These are phyloP conservation scores for Verticillium dahliae DNA, from an alignment of 2,329 filamentous ascomycete species.

Conservation along the genomic window DNA sequence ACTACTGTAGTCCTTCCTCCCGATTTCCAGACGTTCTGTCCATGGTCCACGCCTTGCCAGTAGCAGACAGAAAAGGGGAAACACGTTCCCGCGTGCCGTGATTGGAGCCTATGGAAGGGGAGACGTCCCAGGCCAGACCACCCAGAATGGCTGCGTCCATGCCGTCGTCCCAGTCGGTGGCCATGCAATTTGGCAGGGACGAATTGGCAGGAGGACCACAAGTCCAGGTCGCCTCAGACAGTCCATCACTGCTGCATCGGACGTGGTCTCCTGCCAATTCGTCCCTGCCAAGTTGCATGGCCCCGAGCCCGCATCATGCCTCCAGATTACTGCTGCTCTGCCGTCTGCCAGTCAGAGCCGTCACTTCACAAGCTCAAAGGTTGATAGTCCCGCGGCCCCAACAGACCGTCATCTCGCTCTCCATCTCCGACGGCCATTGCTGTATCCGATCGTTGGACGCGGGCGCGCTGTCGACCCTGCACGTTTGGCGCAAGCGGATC, in stretches of 20 bases:
- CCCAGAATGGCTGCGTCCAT: conserved; percentile 13
- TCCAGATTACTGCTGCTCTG: background rate
- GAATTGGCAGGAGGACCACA: no score
- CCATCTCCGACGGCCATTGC: background rate
- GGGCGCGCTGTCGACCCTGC: background rate
- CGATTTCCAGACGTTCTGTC: background rate
- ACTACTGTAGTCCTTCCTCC: no score
- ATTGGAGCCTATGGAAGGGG: background rate
- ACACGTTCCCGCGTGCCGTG: background rate
- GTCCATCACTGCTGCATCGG: background rate
- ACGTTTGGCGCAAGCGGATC: background rate
- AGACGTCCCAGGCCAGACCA: background rate
- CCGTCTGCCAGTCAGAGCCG: background rate
- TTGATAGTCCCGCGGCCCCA: background rate
- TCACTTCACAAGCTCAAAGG: conserved; percentile 3
- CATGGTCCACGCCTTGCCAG: background rate
- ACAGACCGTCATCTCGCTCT: conserved; percentile 4
- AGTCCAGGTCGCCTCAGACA: background rate
- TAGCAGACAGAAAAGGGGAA: background rate
- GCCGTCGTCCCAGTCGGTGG: conserved; percentile 7
- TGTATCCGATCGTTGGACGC: conserved; percentile 1
- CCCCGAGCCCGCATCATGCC: background rate
- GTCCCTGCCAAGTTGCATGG: conserved; percentile 1
- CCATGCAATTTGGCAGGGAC: no score
- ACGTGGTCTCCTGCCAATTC: background rate